Conservation (phyloP, 1,139 yeast species). For the Suhomyces ambrosiae region DNA sequence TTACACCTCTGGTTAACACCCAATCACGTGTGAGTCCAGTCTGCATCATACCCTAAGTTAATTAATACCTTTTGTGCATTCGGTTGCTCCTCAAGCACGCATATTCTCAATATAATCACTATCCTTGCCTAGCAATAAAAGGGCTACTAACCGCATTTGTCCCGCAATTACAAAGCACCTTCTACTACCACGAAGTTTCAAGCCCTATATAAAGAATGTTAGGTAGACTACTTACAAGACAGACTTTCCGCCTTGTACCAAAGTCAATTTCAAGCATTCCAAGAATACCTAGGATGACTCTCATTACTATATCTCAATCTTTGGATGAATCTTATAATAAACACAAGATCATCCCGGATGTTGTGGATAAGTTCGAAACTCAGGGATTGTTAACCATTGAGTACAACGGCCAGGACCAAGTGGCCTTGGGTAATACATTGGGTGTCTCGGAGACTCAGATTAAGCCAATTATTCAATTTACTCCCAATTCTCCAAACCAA, state of each 20-base stretch:
- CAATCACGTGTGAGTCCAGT: background rate
- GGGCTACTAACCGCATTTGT: background rate
- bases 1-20: no score
- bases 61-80: no score
- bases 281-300: conserved; percentile 28
- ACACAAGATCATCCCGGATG: conserved; percentile 66
- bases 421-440: conserved; percentile 78
- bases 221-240: background rate
- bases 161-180: background rate
- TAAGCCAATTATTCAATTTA: conserved; percentile 66
- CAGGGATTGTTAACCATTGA: conserved; percentile 51
- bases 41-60: no score
- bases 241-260: background rate
- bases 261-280: conserved; percentile 1
- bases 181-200: background rate
- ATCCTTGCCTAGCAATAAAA: background rate
- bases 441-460: conserved; percentile 65
- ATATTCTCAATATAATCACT: background rate
- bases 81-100: background rate
- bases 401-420: conserved; percentile 56
- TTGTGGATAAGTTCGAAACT: conserved; percentile 49
- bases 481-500: conserved; percentile 49
- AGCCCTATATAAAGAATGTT: conserved; percentile 1
- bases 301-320: conserved; percentile 65
- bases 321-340: conserved; percentile 61